These are phyloP conservation scores for Papilionanthe hybrid DNA, from an alignment of 116 monocot genomes.

Conservation along the genomic window DNA sequence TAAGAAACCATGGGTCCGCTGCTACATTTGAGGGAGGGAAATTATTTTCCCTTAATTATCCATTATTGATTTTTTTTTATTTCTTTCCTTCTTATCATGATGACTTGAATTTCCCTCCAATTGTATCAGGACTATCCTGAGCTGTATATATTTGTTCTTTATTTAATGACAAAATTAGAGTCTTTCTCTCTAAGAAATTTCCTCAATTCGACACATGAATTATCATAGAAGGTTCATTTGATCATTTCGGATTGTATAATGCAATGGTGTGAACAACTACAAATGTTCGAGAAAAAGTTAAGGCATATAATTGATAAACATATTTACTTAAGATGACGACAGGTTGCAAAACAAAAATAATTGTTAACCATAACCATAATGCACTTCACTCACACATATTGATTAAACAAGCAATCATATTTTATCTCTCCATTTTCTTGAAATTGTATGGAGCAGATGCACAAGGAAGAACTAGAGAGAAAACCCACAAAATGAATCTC, in stretches of 20 bases:
- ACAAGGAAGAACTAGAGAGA: neutral
- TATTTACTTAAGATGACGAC: neutral
- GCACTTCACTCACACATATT: neutral
- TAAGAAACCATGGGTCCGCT: too few relatives aligned
- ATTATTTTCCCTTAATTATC: too few relatives aligned
- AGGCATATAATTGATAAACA: neutral
- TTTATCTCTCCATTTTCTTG: neutral
- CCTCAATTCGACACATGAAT: neutral
- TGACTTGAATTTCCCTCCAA: too few relatives aligned
- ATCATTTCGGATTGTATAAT: neutral
- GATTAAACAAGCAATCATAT: neutral
- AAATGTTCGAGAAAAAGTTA: too few relatives aligned
- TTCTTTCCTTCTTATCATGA: too few relatives aligned
- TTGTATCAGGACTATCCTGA: too few relatives aligned
- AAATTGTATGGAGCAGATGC: neutral
- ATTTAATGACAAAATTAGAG: too few relatives aligned
- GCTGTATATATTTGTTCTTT: too few relatives aligned
- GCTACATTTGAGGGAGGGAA: too few relatives aligned
- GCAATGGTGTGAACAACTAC: neutral
- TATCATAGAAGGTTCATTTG: neutral
- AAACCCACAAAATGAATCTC: neutral
- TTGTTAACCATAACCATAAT: neutral
- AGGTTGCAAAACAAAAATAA: neutral
- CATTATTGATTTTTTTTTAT: too few relatives aligned
- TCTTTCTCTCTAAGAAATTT: too few relatives aligned